Percentiles rank a stretch among this genome's conserved stretches.
Conservation (phyloP, 371 early-diverging fungal species). For the Umbelopsis sp. region DNA sequence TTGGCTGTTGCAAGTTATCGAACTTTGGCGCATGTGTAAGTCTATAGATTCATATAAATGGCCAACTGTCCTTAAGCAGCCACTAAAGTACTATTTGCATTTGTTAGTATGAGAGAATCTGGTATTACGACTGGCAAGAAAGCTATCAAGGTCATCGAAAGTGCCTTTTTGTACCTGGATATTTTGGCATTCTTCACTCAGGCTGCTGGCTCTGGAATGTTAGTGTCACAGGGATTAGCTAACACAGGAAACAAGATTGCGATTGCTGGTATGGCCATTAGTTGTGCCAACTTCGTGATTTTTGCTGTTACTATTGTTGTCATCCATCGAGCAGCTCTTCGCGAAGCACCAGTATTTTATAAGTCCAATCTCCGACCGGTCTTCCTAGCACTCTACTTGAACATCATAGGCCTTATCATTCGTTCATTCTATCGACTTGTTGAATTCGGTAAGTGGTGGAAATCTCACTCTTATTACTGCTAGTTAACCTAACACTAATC, state of each 20-base stretch:
- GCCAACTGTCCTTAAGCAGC: too few species aligned
- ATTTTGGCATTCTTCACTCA: neutral
- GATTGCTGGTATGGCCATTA: constrained; percentile 1
- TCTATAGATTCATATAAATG: neutral
- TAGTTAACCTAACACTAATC: constrained; percentile 7
- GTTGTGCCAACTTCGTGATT: neutral
- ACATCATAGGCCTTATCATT: constrained; percentile 16
- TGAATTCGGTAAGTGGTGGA: constrained; percentile 8
- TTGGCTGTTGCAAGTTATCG: constrained; percentile 16
- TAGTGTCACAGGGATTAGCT: neutral
- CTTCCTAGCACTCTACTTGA: constrained; percentile 32
- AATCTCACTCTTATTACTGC: neutral
- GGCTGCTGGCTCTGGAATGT: neutral
- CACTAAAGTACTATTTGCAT: neutral
- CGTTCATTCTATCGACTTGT: constrained; percentile 21
- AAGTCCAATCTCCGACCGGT: constrained; percentile 52
- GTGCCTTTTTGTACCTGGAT: constrained; percentile 3
- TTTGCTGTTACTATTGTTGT: neutral
- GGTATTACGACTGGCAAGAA: neutral
- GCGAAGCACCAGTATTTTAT: constrained; percentile 46
- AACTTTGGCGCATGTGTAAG: constrained; percentile 11
- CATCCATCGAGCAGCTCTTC: neutral
- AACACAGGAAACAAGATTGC: constrained; percentile 1
- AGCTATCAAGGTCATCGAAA: neutral
- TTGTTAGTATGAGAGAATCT: neutral